phyloP scores from a whole-genome alignment of 441 rosid genomes.

The Breynia disticha region DNA sequence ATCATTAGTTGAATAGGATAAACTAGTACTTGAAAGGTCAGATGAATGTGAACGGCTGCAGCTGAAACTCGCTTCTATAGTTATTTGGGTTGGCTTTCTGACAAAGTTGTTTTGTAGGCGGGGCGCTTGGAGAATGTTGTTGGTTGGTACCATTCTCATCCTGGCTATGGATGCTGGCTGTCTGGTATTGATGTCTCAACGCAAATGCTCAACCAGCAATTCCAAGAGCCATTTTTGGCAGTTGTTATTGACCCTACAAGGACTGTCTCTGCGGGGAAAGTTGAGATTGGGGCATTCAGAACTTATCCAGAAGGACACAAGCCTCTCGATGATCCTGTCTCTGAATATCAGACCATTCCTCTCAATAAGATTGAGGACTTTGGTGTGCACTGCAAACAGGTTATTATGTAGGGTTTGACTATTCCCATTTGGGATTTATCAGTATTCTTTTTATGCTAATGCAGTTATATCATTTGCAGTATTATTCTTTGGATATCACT shows the following conservation, averaged over 20 bases:
- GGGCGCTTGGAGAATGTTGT: slow-evolving; percentile 94
- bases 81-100: not conserved
- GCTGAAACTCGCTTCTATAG: too few species aligned
- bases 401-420: slow-evolving; percentile 14
- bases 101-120: slow-evolving; percentile 34
- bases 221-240: slow-evolving; percentile 92
- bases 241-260: slow-evolving; percentile 97
- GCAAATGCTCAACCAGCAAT: slow-evolving; percentile 94
- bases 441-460: slow-evolving; percentile 11
- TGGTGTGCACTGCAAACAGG: slow-evolving; percentile 98
- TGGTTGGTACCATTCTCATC: slow-evolving; percentile 99
- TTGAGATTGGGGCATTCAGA: slow-evolving; percentile 98
- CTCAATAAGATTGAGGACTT: slow-evolving; percentile 94
- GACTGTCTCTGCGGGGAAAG: slow-evolving; percentile 99
- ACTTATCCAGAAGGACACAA: slow-evolving; percentile 94
- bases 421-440: not conserved
- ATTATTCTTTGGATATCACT: slow-evolving; percentile 87
- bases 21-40: too few species aligned
- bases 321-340: slow-evolving; percentile 82
- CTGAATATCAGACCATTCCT: slow-evolving; percentile 96
- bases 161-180: slow-evolving; percentile 99
- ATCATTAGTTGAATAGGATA: too few species aligned
- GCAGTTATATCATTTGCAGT: slow-evolving; percentile 33
- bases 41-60: too few species aligned
- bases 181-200: slow-evolving; percentile 97